phyloP scores from a whole-genome alignment of 2,329 filamentous ascomycete species.

The Fusarium sp. region DNA sequence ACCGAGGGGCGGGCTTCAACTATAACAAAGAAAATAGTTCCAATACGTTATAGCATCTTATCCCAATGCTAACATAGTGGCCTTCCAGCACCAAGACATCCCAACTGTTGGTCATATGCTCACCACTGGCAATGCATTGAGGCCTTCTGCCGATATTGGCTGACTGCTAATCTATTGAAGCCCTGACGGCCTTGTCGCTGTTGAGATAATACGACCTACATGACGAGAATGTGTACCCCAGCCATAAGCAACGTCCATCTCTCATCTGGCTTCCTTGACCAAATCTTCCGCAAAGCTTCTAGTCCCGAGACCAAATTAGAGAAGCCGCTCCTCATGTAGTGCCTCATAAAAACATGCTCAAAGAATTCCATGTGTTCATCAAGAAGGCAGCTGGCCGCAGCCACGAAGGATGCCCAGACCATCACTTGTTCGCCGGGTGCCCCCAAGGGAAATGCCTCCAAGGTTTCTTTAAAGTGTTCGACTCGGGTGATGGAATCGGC shows the following conservation, averaged over 20 bases:
- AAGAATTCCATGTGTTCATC: conserved; percentile 31
- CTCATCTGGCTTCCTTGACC: conserved; percentile 5
- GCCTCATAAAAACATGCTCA: conserved; percentile 5
- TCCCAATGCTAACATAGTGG: too few relatives aligned
- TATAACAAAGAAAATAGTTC: too few relatives aligned
- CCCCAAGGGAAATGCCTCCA: conserved; percentile 18
- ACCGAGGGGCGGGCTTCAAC: too few relatives aligned
- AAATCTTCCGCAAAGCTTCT: conserved; percentile 17
- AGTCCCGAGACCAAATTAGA: conserved; percentile 20
- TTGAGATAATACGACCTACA: conserved; percentile 1
- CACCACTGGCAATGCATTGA: too few relatives aligned
- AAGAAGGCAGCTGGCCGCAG: conserved; percentile 20
- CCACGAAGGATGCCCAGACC: conserved; percentile 34
- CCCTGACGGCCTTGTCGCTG: too few relatives aligned
- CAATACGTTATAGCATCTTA: too few relatives aligned
- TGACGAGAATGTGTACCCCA: conserved; percentile 19
- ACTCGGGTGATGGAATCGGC: conserved; percentile 15
- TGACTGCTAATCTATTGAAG: too few relatives aligned
- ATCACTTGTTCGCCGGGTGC: conserved; percentile 27
- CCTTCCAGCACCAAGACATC: too few relatives aligned
- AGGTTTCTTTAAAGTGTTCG: conserved; percentile 26
- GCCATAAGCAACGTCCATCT: conserved; percentile 28
- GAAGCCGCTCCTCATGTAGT: conserved; percentile 23
- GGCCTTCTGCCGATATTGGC: too few relatives aligned
- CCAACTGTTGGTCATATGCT: too few relatives aligned